phyloP scores from a whole-genome alignment of 805 yeast genomes.

The Sporopachydermia quercuum region DNA sequence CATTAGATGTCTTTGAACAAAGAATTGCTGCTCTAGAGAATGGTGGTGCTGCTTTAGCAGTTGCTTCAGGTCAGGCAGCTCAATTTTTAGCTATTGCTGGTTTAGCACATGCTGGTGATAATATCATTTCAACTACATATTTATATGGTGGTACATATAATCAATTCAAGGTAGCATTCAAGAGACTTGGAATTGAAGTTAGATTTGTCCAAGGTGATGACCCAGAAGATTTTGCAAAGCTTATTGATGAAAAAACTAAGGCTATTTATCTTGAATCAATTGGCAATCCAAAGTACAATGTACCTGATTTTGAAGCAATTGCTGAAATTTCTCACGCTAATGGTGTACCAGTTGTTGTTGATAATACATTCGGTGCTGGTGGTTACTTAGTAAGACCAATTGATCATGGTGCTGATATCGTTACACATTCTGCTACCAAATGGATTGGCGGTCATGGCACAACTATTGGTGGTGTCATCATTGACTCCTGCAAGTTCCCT shows the following conservation, averaged over 20 bases:
- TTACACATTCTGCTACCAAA: conserved; percentile 89
- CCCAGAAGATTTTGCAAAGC: conserved; percentile 53
- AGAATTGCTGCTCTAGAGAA: conserved; percentile 87
- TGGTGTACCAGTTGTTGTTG: conserved; percentile 85
- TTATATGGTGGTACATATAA: conserved; percentile 95
- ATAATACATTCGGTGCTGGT: conserved; percentile 96
- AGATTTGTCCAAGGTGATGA: conserved; percentile 75
- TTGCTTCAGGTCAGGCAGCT: conserved; percentile 94
- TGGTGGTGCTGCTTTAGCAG: conserved; percentile 83
- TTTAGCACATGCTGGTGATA: conserved; percentile 79
- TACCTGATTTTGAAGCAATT: conserved; percentile 78
- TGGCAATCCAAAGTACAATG: conserved; percentile 85
- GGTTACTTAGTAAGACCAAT: conserved; percentile 77
- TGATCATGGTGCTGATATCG: conserved; percentile 82
- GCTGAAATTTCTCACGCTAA: conserved; percentile 66
- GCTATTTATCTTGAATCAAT: conserved; percentile 82
- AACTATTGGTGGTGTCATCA: conserved; percentile 80
- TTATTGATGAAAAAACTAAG: conserved; percentile 74
- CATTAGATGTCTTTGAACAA: conserved; percentile 80
- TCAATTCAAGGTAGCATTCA: conserved; percentile 85
- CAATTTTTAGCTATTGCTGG: conserved; percentile 75
- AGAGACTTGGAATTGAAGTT: conserved; percentile 74
- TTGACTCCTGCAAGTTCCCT: conserved; percentile 88
- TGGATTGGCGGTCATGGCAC: conserved; percentile 98
- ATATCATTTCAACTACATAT: conserved; percentile 72